phyloP scores from a whole-genome alignment of 352 stramenopile species.

The Phytopythium litorale region DNA sequence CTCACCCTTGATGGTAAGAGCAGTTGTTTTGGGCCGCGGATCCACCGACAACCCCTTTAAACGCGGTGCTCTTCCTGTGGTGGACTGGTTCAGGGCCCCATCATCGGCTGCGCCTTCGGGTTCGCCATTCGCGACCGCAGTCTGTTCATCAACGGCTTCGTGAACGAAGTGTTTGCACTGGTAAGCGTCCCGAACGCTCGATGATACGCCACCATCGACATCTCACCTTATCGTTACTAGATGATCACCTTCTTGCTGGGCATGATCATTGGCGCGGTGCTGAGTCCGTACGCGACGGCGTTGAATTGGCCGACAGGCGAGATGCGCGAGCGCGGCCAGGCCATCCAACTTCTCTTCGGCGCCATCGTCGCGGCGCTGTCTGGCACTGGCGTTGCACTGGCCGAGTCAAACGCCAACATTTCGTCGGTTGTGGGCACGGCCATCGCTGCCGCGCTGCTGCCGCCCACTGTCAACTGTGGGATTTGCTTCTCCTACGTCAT shows the following conservation, averaged over 20 bases:
- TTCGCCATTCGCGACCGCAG: conserved; percentile 75
- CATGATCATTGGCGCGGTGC: conserved; percentile 73
- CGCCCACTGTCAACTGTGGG: conserved; percentile 81
- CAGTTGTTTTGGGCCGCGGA: not conserved
- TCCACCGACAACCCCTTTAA: not conserved
- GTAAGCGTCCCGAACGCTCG: conserved; percentile 10
- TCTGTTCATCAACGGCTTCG: conserved; percentile 79
- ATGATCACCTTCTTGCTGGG: conserved; percentile 74
- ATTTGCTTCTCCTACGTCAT: conserved; percentile 88
- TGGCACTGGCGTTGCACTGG: conserved; percentile 68
- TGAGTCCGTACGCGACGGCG: conserved; percentile 73
- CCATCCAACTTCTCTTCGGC: conserved; percentile 77
- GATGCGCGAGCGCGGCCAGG: conserved; percentile 76
- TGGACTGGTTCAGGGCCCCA: conserved; percentile 45
- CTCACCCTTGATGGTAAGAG: conserved; percentile 76
- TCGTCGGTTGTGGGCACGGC: conserved; percentile 87
- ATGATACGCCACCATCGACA: not conserved
- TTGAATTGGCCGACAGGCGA: conserved; percentile 82
- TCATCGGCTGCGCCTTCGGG: conserved; percentile 80
- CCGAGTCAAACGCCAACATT: conserved; percentile 86
- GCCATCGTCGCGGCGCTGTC: conserved; percentile 76
- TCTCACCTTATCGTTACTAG: conserved; percentile 15
- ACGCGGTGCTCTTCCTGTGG: not conserved
- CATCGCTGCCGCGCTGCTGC: conserved; percentile 80
- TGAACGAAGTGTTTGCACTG: conserved; percentile 80